Evolutionary conservation across 768 basidiomycete species (phyloP).

Genomic region (Lepiota subincarnata): DNA sequence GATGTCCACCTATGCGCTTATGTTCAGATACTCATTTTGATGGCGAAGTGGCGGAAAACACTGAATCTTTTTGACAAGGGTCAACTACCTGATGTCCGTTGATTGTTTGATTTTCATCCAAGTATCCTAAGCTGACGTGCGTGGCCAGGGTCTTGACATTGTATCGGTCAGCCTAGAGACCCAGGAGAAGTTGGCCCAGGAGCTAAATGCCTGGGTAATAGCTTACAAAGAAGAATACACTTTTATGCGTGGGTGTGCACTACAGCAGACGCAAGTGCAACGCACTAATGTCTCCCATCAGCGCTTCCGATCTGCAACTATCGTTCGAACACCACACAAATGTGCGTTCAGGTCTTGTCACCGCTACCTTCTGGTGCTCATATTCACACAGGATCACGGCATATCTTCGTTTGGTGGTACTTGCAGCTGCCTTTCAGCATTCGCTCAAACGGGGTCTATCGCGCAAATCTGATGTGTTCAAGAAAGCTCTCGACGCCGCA

Average conservation of each 20-base stretch:
- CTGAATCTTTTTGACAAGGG: conserved; percentile 9
- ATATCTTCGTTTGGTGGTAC: conserved; percentile 54
- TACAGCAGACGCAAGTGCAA: neutral
- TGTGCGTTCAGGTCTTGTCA: conserved; percentile 24
- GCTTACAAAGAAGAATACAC: conserved; percentile 35
- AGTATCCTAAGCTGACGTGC: neutral
- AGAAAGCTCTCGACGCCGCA: conserved; percentile 50
- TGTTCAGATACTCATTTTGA: conserved; percentile 46
- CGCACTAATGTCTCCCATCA: conserved; percentile 16
- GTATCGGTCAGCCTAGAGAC: conserved; percentile 31
- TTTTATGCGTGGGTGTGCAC: conserved; percentile 27
- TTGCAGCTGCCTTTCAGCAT: conserved; percentile 51
- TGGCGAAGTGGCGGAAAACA: conserved; percentile 40
- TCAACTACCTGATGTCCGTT: conserved; percentile 2
- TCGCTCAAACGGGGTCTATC: conserved; percentile 35
- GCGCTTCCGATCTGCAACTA: conserved; percentile 41
- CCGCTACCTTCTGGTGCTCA: conserved; percentile 1
- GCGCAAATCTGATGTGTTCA: conserved; percentile 38
- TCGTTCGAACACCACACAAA: conserved; percentile 39
- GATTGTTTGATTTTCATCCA: neutral
- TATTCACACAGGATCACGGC: conserved; percentile 39
- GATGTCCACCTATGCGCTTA: conserved; percentile 50
- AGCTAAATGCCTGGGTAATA: conserved; percentile 37
- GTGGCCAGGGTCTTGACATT: conserved; percentile 29
- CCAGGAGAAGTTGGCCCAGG: conserved; percentile 31